Base-by-base conservation (phyloP, 495 filamentous ascomycete species). In the Ramalina intermedia region DNA sequence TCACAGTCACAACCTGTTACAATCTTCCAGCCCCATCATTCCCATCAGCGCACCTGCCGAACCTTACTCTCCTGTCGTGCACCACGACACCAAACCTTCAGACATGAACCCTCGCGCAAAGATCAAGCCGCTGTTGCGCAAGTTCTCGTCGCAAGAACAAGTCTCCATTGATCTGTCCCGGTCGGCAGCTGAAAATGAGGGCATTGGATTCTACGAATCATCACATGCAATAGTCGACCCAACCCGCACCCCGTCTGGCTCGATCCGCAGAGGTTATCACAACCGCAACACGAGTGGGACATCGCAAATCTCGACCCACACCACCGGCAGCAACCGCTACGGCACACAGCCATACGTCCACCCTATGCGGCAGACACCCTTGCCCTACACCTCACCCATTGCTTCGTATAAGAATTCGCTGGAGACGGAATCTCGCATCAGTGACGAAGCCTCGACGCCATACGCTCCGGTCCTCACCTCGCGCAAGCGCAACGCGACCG, bases 101-200 rank as follows among this genome's bases (percentile, higher is more conserved):
- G 14, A 41, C 23, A 33, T 36, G 39, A 44, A 66, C 59, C 36
- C 45, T 60, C 48, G 65, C 37, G 63, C 66, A 0, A 72, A 76
- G 53, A 72, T 73, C 52, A 81, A 80, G 55, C 75, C 76, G 9
- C 66, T 79, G 17, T 57, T 77, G n/a, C 70, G 71, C 23, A 79
- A 75, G 51, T 59, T 71, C 39, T 71, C 74, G 17, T 66, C 65
- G 8, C 69, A 70, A 52, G 73, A 72, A 51, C 63, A 65, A 29
- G 62, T 66, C 9, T 64, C 69, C 1, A 66, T 78, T 33, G 75
- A 80, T 53, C 58, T 78, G 17, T 75, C 74, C 17, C 73, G 70
- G 17, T 71, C 73, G 1, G 71, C 69, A 1, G 62, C 70, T 11
- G 78, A 80, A 43, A 73, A 78, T 50, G 75, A 76, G 38, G 66